Conservation (phyloP, 768 basidiomycete species). For the Kwoniella botswanensis region DNA sequence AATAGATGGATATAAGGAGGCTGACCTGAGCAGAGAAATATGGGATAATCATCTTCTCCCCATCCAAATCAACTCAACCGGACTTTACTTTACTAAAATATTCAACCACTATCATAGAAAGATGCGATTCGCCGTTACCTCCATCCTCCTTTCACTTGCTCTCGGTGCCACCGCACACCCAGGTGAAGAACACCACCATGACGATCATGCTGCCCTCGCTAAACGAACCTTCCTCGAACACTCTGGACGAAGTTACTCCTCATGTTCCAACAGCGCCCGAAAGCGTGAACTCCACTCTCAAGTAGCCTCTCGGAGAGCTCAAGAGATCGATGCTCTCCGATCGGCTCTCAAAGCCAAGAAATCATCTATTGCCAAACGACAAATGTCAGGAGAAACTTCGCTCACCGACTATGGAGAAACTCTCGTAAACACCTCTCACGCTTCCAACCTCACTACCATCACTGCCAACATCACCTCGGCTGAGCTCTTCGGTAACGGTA, state of each 20-base stretch:
- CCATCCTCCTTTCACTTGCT: background rate
- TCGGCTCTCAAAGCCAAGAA: background rate
- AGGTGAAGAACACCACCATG: background rate
- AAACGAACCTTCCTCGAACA: constrained; percentile 2
- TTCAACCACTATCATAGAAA: background rate
- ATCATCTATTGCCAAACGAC: background rate
- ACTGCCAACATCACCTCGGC: constrained; percentile 6
- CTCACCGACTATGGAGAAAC: background rate
- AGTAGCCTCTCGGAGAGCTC: background rate
- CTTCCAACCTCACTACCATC: background rate
- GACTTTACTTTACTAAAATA: background rate
- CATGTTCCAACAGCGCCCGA: background rate
- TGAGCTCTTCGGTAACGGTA: background rate
- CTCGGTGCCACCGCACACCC: background rate
- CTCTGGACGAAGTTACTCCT: background rate
- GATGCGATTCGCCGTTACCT: background rate
- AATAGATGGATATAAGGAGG: background rate
- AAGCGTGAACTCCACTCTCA: background rate
- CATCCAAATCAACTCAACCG: background rate
- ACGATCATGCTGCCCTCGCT: background rate
- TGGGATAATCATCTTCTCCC: background rate
- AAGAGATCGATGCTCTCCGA: constrained; percentile 2
- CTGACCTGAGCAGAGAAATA: background rate
- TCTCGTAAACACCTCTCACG: constrained; percentile 11
- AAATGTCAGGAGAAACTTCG: background rate